phyloP scores from a whole-genome alignment of 768 basidiomycete genomes.

The Lentinula lateritia region DNA sequence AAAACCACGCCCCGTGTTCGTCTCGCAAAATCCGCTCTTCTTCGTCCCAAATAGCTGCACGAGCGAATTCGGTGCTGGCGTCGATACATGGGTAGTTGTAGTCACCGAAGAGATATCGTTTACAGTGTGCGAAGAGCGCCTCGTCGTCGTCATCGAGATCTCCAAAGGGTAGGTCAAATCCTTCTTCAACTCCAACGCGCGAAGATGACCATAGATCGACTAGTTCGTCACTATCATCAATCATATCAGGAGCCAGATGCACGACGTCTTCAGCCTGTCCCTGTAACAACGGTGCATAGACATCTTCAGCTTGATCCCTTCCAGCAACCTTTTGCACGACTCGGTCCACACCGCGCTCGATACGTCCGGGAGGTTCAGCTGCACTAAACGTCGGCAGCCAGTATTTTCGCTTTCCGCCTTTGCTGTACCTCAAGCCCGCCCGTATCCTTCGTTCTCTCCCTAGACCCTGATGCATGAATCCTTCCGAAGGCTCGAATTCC shows the following conservation, averaged over 20 bases:
- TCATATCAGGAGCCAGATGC: constrained; percentile 57
- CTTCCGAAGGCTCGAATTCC: constrained; percentile 94
- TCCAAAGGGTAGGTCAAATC: constrained; percentile 62
- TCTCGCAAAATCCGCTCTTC: constrained; percentile 80
- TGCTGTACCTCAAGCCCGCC: constrained; percentile 87
- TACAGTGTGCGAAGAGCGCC: constrained; percentile 67
- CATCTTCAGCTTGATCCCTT: constrained; percentile 43
- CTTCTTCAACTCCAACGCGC: constrained; percentile 22
- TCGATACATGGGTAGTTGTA: constrained; percentile 89
- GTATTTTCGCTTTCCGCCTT: constrained; percentile 91
- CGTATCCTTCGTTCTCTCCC: constrained; percentile 83
- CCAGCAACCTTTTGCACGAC: constrained; percentile 37
- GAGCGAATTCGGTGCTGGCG: constrained; percentile 72
- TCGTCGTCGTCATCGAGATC: constrained; percentile 71
- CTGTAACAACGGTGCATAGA: constrained; percentile 70
- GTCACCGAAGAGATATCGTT: constrained; percentile 81
- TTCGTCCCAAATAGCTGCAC: constrained; percentile 67
- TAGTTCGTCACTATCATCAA: constrained; percentile 34
- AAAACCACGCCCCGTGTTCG: constrained; percentile 69
- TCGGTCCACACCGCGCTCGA: constrained; percentile 36
- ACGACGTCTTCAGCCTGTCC: constrained; percentile 60
- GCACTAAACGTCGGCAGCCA: constrained; percentile 73
- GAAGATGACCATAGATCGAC: constrained; percentile 29
- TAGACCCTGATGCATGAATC: constrained; percentile 83
- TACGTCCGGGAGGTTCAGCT: constrained; percentile 30